A percentile compares a stretch with the other conserved stretches of the same genome.
phyloP scores from a whole-genome alignment of 192 early-diverging fungal species.

The Backusella australiensis region DNA sequence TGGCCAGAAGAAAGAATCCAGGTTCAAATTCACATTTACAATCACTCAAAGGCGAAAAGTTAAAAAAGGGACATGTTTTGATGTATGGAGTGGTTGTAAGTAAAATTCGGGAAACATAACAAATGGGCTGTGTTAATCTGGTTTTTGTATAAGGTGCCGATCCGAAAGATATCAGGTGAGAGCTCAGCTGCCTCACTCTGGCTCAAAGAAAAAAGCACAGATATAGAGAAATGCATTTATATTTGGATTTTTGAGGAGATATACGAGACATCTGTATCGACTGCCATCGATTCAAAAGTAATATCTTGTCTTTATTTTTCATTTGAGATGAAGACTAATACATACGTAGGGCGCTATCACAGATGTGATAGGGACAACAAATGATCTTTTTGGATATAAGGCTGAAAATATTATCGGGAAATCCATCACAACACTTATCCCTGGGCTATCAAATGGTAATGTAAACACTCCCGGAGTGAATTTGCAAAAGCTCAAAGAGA shows the following conservation, averaged over 20 bases:
- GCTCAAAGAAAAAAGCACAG: conserved; percentile 55
- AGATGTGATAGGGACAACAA: conserved; percentile 41
- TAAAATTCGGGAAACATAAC: neutral
- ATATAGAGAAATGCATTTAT: conserved; percentile 41
- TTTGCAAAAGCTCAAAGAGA: conserved; percentile 47
- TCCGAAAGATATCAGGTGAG: conserved; percentile 49
- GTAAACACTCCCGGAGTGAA: conserved; percentile 12
- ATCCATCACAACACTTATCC: conserved; percentile 25
- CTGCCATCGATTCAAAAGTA: conserved; percentile 14
- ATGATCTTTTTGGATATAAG: conserved; percentile 54
- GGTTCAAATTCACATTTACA: neutral
- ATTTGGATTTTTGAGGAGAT: conserved; percentile 71
- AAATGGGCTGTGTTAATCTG: neutral
- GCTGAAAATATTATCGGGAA: conserved; percentile 45
- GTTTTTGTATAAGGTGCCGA: conserved; percentile 41
- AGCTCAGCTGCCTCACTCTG: conserved; percentile 59
- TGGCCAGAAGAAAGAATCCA: conserved; percentile 1
- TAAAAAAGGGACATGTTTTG: conserved; percentile 27
- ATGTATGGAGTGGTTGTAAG: conserved; percentile 36
- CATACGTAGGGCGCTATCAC: conserved; percentile 43
- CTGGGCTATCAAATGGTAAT: conserved; percentile 10
- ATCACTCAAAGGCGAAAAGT: neutral
- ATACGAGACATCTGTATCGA: conserved; percentile 36
- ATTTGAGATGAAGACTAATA: neutral
- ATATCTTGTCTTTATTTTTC: neutral